Percentiles rank a stretch among this genome's conserved stretches.
Evolutionary conservation across 257 asterid species (phyloP).

Genomic region (Solanum corneliomulleri): DNA sequence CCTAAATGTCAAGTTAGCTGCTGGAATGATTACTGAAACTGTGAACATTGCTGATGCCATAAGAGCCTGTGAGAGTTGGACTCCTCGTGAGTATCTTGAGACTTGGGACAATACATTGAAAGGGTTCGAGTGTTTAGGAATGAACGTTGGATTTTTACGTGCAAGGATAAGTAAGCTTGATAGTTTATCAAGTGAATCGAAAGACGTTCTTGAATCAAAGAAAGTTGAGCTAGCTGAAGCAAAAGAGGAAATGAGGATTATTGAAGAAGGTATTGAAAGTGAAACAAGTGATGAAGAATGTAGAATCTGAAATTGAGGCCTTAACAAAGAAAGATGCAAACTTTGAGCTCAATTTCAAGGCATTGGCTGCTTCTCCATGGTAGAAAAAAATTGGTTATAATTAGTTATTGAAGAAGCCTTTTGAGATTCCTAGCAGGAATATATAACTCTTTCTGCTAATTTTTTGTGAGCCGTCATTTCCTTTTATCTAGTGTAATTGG

Average conservation of each 20-base stretch:
- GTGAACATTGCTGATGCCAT: constrained; percentile 42
- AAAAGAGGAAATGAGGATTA: constrained; percentile 16
- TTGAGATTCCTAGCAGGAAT: not conserved
- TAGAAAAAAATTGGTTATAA: not conserved
- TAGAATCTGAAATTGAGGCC: constrained; percentile 25
- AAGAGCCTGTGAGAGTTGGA: constrained; percentile 20
- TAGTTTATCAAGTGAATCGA: constrained; percentile 15
- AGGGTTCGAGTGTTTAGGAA: constrained; percentile 53
- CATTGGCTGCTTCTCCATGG: constrained; percentile 43
- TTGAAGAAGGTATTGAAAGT: constrained; percentile 13
- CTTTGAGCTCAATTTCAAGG: constrained; percentile 10
- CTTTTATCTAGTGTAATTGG: not conserved
- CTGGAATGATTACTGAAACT: constrained; percentile 41
- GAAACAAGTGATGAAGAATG: constrained; percentile 2
- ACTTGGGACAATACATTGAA: constrained; percentile 47
- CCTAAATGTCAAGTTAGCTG: constrained; percentile 38
- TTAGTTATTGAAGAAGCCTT: too few relatives aligned
- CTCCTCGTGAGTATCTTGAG: constrained; percentile 14
- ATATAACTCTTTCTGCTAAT: not conserved
- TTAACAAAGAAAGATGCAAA: constrained; percentile 16
- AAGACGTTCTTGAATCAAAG: constrained; percentile 11
- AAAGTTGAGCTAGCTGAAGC: constrained; percentile 13
- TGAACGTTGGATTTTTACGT: constrained; percentile 47
- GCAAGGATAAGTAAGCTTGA: constrained; percentile 20
- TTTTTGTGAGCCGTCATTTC: not conserved